Base-by-base conservation (phyloP, 345 rosid species). In the Hibiscus tridactylites region DNA sequence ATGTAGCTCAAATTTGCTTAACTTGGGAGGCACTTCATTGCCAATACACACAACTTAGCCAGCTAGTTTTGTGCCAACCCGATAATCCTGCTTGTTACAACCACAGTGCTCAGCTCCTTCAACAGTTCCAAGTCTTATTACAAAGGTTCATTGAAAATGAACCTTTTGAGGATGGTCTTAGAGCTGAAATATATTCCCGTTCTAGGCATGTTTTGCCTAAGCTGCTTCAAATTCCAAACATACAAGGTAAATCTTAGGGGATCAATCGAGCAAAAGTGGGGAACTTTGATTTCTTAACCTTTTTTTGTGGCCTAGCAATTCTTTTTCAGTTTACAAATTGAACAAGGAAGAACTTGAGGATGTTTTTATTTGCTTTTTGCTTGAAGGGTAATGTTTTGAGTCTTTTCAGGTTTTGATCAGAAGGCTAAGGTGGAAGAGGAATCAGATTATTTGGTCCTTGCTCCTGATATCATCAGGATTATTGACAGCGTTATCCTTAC, bases 21-120 rank as follows among this genome's bases (percentile, higher is more conserved):
- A 87, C 98, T 17, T 95, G 98, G 99, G 99, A 95, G 83, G 94
- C 95, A 31, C 91, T 95, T 75, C 99, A 95, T 65, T 89, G 98
- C 79, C 99, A 92, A 44, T 92, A 90, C 77, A 81, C 94, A 17
- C 98, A 90, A 74, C 82, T 95, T 68, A 75, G 83, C 79, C 97
- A 86, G 73, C 78, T 85, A 59, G 86, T 92, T 71, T 85, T 86
- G 47, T 85, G 84, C 71, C 92, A 90, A 60, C 89, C 87, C 0
- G 94, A 87, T 54, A 81, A 77, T 29, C 80, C 81, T 49, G 76
- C 89, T 16, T 88, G 78, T 79, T 95, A 88, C 92, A 89, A 80
- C 80, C 87, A 80, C 60, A 86, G 91, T 47, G 98, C 98, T 49
- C 92, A 95, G 78, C 92, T 81, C 78, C 82, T 92, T 77, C 97